Evolutionary conservation across 257 asterid genomes (phyloP).

Genomic region (Nyctanthes arbortristis): DNA sequence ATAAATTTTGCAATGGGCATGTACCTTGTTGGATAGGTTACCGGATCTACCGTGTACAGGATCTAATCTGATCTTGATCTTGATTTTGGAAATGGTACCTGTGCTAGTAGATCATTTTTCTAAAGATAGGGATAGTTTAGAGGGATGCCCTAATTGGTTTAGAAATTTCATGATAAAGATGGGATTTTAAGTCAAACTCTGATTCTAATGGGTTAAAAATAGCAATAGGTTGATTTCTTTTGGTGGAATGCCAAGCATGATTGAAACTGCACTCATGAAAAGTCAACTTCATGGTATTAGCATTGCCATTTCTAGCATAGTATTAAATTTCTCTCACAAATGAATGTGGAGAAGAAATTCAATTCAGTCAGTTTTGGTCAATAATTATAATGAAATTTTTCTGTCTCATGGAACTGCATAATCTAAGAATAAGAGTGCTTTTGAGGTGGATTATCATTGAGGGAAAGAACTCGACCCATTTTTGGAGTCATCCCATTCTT

Average conservation of each 20-base stretch:
- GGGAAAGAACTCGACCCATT: background rate
- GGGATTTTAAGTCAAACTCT: background rate
- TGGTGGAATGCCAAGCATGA: background rate
- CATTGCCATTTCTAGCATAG: too few relatives aligned
- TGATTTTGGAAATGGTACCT: background rate
- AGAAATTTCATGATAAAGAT: background rate
- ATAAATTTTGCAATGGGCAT: background rate
- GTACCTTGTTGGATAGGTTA: background rate
- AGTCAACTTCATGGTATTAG: too few relatives aligned
- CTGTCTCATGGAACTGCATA: background rate
- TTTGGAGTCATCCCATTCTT: background rate
- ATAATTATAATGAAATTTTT: background rate
- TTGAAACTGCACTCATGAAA: background rate
- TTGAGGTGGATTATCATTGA: background rate
- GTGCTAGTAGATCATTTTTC: background rate
- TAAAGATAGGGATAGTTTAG: background rate
- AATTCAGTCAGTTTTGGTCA: background rate
- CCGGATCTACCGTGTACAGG: background rate
- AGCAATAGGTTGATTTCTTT: background rate
- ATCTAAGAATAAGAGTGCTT: background rate
- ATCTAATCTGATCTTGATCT: background rate
- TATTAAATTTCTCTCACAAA: background rate
- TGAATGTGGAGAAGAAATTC: background rate
- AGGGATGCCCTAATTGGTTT: background rate
- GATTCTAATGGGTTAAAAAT: background rate